Percentiles rank a stretch among this genome's conserved stretches.
Evolutionary conservation across 495 filamentous ascomycete genomes (phyloP).

Genomic region (Jackrogersella multiformis): DNA sequence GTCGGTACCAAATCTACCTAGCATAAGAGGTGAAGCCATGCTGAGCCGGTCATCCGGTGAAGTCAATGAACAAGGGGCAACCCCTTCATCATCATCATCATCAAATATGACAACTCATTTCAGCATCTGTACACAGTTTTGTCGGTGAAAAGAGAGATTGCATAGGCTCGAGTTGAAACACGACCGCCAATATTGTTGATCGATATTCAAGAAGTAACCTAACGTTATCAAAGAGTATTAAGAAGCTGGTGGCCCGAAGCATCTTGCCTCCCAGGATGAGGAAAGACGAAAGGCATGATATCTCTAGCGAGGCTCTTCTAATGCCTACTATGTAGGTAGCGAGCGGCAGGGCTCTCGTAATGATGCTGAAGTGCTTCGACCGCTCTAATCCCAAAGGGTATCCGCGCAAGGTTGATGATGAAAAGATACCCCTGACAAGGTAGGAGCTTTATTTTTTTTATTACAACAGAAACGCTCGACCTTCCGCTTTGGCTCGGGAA

Average conservation of each 20-base stretch:
- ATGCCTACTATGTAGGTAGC: no score
- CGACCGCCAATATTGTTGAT: neutral
- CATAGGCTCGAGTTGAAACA: conserved; percentile 13
- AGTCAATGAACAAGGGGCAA: conserved; percentile 16
- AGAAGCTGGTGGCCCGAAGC: conserved; percentile 8
- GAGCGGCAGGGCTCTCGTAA: conserved; percentile 8
- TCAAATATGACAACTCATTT: no score
- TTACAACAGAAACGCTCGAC: conserved; percentile 32
- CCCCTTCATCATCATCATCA: conserved; percentile 11
- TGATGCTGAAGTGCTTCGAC: conserved; percentile 17
- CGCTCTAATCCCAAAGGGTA: conserved; percentile 16
- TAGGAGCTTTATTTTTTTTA: conserved; percentile 22
- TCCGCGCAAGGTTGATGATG: conserved; percentile 31
- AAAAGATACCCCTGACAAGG: conserved; percentile 17
- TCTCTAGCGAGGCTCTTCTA: conserved; percentile 5
- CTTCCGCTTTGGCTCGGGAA: conserved; percentile 41
- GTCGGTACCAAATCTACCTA: conserved; percentile 24
- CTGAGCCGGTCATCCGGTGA: conserved; percentile 16
- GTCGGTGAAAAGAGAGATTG: conserved; percentile 15
- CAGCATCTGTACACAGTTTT: neutral
- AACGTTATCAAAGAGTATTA: neutral
- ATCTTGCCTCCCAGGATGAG: conserved; percentile 19
- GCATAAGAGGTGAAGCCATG: neutral
- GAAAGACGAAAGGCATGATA: neutral
- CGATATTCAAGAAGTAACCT: conserved; percentile 5